A percentile compares a stretch with the other conserved stretches of the same genome.
Evolutionary conservation across 192 early-diverging fungal species (phyloP).

Genomic region (Coemansia sp.): DNA sequence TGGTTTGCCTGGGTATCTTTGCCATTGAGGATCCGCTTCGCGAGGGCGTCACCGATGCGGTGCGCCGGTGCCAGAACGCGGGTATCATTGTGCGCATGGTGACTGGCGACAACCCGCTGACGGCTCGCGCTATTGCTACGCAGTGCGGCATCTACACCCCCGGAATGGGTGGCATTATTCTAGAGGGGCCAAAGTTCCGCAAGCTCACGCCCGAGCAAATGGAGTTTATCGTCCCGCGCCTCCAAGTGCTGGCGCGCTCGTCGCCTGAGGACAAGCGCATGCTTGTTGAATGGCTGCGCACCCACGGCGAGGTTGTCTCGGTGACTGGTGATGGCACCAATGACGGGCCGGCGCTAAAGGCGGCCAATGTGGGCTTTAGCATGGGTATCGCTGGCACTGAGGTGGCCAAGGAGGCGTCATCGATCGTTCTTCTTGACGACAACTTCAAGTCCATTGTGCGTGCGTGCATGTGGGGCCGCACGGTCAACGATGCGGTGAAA

Average conservation of each 20-base stretch:
- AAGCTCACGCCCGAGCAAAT: conserved; percentile 78
- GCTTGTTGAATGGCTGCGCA: conserved; percentile 83
- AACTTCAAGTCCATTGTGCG: conserved; percentile 98
- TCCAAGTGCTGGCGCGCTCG: conserved; percentile 93
- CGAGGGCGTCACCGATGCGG: conserved; percentile 90
- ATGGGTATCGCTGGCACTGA: conserved; percentile 99
- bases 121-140: conserved; percentile 91
- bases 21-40: conserved; percentile 98
- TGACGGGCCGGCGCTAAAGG: conserved; percentile 92
- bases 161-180: conserved; percentile 76
- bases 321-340: conserved; percentile 99
- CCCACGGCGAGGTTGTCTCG: conserved; percentile 91
- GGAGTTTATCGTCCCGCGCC: conserved; percentile 85
- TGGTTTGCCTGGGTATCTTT: conserved; percentile 84
- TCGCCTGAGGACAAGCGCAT: conserved; percentile 96
- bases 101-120: conserved; percentile 94
- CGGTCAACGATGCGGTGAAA: conserved; percentile 94
- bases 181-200: conserved; percentile 95
- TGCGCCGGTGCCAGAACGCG: conserved; percentile 81
- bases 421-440: conserved; percentile 97
- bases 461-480: conserved; percentile 95
- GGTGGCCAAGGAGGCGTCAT: conserved; percentile 99
- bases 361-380: conserved; percentile 94
- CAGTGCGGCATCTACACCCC: conserved; percentile 89
- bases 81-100: conserved; percentile 98